Base-by-base conservation (phyloP, 805 yeast genomes). In the Candida nonsorbophila region DNA sequence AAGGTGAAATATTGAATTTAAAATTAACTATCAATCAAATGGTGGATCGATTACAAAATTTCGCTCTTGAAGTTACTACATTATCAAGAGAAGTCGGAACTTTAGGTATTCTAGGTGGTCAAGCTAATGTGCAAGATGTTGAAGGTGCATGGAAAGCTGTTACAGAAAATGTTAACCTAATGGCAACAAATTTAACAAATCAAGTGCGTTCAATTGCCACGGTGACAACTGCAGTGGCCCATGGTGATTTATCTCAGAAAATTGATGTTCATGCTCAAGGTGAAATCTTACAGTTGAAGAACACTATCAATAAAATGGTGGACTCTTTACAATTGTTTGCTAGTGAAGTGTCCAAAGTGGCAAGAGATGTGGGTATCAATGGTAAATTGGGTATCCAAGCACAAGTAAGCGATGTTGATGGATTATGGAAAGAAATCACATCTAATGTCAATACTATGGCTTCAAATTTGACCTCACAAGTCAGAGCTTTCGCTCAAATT, bases 401-500 rank as follows among this genome's bases (percentile, higher is more conserved):
- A 6, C 92, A 85, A 51, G 94, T 85, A 16, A 74, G 78, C 30
- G 95, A 85, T 61, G 94, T 85, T 14, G 94, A 84, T 55, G 95
- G 95, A 2, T 59, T 84, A 36, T 85, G 95, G 95, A 84, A 82
- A 49, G 94, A 84, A 45, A 85, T 85, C 47, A 85, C 94, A 16
- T 83, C 92, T 12, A 85, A 85, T 57, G 95, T 85, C 41, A 85
- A 85, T 51, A 84, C 90, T 14, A 85, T 85, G 95, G 95, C 95
- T 29, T 78, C 90, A n/a, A 85, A 85, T 53, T 72, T 85, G 52
- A 85, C 95, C 0, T 80, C 94, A 1, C 95, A 85, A 61, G 95
- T 85, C 48, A 74, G 95, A 57, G 95, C 94, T 0, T 85, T 85
- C 62, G 94, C 94, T 21, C 94, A 85, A 52, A 85, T 85, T 46